Percentiles rank a stretch among this genome's conserved stretches.
Evolutionary conservation across 2,329 filamentous ascomycete genomes (phyloP).

Genomic region (Microcyclosporella mali): DNA sequence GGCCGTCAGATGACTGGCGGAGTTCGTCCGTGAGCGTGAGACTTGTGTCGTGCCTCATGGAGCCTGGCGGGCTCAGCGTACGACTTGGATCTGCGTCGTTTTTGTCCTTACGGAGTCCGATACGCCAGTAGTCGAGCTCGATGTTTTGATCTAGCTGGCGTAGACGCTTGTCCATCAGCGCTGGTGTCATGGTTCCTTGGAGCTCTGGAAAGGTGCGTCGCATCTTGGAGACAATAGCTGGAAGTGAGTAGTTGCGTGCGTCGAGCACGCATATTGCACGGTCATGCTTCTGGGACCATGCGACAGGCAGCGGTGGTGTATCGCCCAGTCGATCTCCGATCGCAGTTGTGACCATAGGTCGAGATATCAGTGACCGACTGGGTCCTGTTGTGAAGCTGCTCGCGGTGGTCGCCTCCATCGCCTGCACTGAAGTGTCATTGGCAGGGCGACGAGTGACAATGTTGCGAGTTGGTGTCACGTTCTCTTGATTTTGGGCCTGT

Average conservation of each 20-base stretch:
- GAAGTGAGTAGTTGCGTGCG: constrained; percentile 23
- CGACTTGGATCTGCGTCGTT: too few relatives aligned
- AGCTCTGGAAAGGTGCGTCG: constrained; percentile 28
- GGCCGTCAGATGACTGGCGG: too few relatives aligned
- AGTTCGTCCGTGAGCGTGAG: too few relatives aligned
- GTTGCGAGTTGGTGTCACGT: constrained; percentile 7
- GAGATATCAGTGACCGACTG: neutral
- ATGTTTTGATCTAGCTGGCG: constrained; percentile 31
- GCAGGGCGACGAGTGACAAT: too few relatives aligned
- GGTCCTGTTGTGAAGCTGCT: too few relatives aligned
- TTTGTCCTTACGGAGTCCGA: too few relatives aligned
- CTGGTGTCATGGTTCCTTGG: constrained; percentile 22
- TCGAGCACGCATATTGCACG: constrained; percentile 33
- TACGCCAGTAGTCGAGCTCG: constrained; percentile 27
- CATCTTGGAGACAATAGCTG: constrained; percentile 27
- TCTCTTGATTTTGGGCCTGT: neutral
- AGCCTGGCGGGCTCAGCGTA: too few relatives aligned
- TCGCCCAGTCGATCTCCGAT: constrained; percentile 19
- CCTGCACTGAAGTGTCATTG: too few relatives aligned
- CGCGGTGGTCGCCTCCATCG: too few relatives aligned
- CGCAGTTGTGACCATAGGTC: neutral
- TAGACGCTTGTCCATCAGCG: constrained; percentile 32
- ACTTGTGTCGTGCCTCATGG: too few relatives aligned
- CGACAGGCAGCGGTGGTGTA: constrained; percentile 26
- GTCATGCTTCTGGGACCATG: constrained; percentile 30